Conservation (phyloP, 768 basidiomycete genomes). For the Coprinellus micaceus region DNA sequence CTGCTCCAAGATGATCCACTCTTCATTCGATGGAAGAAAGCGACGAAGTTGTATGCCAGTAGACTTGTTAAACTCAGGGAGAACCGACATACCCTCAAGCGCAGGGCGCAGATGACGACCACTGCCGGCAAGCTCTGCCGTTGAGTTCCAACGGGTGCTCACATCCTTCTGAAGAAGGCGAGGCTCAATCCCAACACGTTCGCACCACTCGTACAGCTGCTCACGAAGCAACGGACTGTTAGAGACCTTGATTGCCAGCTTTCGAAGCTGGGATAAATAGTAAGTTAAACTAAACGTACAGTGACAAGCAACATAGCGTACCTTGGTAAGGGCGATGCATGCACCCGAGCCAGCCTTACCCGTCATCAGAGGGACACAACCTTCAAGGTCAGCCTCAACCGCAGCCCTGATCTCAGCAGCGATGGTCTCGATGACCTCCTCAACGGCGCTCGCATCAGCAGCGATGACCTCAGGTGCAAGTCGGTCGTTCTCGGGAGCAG, state of each 20-base stretch:
- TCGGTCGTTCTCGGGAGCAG: slow-evolving; percentile 1
- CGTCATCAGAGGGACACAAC: not conserved
- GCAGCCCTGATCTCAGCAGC: slow-evolving; percentile 18
- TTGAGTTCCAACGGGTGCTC: slow-evolving; percentile 7
- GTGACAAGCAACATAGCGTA: not conserved
- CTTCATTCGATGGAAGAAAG: slow-evolving; percentile 21
- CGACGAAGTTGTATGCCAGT: slow-evolving; percentile 17
- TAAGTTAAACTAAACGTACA: not conserved
- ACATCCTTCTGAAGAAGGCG: not conserved
- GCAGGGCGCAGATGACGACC: slow-evolving; percentile 24
- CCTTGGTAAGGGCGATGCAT: not conserved
- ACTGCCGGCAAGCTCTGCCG: slow-evolving; percentile 30
- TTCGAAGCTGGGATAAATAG: not conserved
- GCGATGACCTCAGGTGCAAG: slow-evolving; percentile 19
- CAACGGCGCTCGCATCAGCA: slow-evolving; percentile 17
- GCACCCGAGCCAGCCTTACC: not conserved
- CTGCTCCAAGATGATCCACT: slow-evolving; percentile 33
- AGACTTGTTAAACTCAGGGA: slow-evolving; percentile 3
- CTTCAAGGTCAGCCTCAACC: slow-evolving; percentile 29
- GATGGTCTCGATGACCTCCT: slow-evolving; percentile 18
- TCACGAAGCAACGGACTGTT: not conserved
- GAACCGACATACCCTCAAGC: slow-evolving; percentile 22
- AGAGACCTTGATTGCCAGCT: not conserved
- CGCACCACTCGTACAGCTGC: not conserved
- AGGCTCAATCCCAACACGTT: not conserved